A percentile compares a stretch with the other conserved stretches of the same genome.
These are phyloP conservation scores for Limnanthes douglasii DNA, from an alignment of 345 rosid genomes.

Conservation along the genomic window DNA sequence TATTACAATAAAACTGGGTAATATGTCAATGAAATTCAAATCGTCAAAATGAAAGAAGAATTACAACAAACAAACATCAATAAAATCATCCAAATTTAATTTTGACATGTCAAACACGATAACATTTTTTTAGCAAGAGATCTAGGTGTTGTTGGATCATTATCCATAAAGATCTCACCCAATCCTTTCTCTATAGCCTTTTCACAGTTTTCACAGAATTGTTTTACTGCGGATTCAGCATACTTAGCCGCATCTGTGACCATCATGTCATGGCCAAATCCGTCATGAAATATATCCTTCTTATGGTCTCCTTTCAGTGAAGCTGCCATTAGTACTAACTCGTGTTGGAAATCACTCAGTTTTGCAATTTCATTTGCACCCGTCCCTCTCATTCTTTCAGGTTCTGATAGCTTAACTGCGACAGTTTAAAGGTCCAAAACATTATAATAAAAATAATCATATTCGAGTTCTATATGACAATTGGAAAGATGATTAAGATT, in stretches of 20 bases:
- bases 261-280: constrained; percentile 44
- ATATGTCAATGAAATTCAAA: too few species aligned
- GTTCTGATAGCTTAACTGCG: constrained; percentile 34
- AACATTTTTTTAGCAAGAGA: constrained; percentile 13
- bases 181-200: constrained; percentile 27
- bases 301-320: constrained; percentile 40
- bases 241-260: constrained; percentile 37
- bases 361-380: constrained; percentile 28
- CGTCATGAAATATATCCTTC: constrained; percentile 27
- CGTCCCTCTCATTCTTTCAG: constrained; percentile 19
- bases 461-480: neutral
- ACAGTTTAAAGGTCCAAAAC: neutral
- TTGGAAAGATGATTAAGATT: too few species aligned
- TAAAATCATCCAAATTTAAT: too few species aligned
- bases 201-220: constrained; percentile 25
- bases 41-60: too few species aligned
- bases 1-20: too few species aligned
- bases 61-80: too few species aligned
- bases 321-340: constrained; percentile 50
- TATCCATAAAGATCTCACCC: constrained; percentile 19
- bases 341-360: constrained; percentile 56
- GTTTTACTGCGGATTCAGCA: constrained; percentile 22
- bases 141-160: constrained; percentile 1
- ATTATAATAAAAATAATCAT: neutral
- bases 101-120: too few species aligned